These are phyloP conservation scores for Hanseniaspora thailandica DNA, from an alignment of 805 yeast genomes.

Conservation along the genomic window DNA sequence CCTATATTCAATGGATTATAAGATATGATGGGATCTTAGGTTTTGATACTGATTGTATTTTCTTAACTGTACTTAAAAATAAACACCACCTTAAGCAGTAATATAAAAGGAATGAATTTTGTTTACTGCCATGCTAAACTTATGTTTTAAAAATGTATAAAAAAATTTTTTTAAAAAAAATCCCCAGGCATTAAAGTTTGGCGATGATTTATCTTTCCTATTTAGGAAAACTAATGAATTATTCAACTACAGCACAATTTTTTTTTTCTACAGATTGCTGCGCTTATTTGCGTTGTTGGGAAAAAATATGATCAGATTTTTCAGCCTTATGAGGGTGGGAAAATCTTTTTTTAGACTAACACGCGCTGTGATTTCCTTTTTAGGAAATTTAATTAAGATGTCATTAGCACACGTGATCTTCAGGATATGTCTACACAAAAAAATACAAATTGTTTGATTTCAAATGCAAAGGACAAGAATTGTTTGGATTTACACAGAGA, in stretches of 20 bases:
- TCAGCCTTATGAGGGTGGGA: neutral
- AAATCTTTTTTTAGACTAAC: neutral
- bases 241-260: too few species aligned
- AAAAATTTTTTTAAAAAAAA: neutral
- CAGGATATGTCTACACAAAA: too few species aligned
- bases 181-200: too few species aligned
- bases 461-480: too few species aligned
- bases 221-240: neutral
- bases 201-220: slow-evolving; percentile 5
- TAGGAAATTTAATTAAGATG: neutral
- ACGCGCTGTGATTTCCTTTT: neutral
- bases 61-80: neutral
- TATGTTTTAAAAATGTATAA: neutral
- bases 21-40: too few species aligned
- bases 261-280: neutral
- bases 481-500: too few species aligned
- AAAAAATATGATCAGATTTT: too few species aligned
- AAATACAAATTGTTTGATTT: too few species aligned
- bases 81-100: neutral
- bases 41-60: too few species aligned
- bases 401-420: too few species aligned
- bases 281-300: too few species aligned
- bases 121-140: slow-evolving; percentile 1
- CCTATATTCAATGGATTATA: too few species aligned
- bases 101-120: neutral